A percentile compares a stretch with the other conserved stretches of the same genome.
phyloP scores from a whole-genome alignment of 1,139 yeast species.

The Candida glucosophila region DNA sequence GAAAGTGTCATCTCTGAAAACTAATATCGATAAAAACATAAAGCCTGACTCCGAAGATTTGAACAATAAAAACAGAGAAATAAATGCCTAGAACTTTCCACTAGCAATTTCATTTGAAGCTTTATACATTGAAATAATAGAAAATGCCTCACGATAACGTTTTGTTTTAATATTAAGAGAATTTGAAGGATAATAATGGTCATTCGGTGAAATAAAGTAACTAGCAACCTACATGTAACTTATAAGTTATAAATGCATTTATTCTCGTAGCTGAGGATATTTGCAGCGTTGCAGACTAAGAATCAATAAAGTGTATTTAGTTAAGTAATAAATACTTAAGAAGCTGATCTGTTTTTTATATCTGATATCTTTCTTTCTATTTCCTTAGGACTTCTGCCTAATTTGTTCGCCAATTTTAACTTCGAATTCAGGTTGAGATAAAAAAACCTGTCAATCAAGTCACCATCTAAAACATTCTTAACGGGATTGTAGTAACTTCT shows the following conservation, averaged over 20 bases:
- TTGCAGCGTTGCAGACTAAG: no score
- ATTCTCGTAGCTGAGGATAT: no score
- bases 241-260: no score
- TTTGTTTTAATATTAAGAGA: no score
- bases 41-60: slow-evolving; percentile 1
- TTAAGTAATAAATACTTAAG: slow-evolving; percentile 10
- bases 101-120: no score
- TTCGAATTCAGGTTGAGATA: slow-evolving; percentile 30
- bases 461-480: slow-evolving; percentile 79
- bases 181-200: no score
- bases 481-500: slow-evolving; percentile 76
- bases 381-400: slow-evolving; percentile 52
- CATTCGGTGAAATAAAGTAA: no score
- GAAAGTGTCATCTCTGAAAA: slow-evolving; percentile 12
- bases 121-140: no score
- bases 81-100: no score
- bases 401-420: slow-evolving; percentile 38
- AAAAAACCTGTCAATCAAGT: slow-evolving; percentile 56
- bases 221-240: no score
- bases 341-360: slow-evolving; percentile 42
- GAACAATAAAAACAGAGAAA: slow-evolving; percentile 5
- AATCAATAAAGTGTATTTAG: no score
- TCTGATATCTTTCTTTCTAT: slow-evolving; percentile 55
- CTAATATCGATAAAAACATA: slow-evolving; percentile 4
- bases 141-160: no score